Base-by-base conservation (phyloP, 805 yeast genomes). In the Metschnikowia aberdeeniae region DNA sequence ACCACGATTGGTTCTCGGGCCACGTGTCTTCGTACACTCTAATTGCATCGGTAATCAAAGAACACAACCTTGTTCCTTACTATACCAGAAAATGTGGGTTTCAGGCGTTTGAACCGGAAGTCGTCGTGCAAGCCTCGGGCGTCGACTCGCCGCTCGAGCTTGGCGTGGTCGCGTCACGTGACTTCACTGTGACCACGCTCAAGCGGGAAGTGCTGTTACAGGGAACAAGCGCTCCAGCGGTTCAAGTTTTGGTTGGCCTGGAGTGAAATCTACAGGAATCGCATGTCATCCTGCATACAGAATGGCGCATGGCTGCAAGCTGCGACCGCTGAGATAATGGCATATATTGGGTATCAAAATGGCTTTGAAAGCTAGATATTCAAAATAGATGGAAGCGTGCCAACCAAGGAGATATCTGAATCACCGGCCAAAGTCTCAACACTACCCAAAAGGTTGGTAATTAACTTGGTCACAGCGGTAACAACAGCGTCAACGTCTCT, bases 31-130 rank as follows among this genome's bases (percentile, higher is more conserved):
- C 49, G 10, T 42, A 73, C 14, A 51, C 63, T 5, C 20, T 68
- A 6, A 56, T 58, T 46, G 76, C 76, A 1, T 66, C 65, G 27
- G 78, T 73, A 19, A 72, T 81, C 20, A 64, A 63, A 11, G 78
- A 77, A 44, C 86, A 81, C 59, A 53, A 68, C 5, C 58, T 81
- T 38, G 73, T 66, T 2, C 64, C 58, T 2, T 79, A 71, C 57
- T 81, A 81, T 51, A 55, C 58, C 4, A 46, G 56, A 1, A 61
- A 62, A 20, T 68, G 76, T 44, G 71, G 73, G 0, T 81, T 74
- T 46, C 39, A 10, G 1, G 56, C 52, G 27, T 52, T 63, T 0
- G 55, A 58, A 11, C 51, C 58, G 4, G 67, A 56, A 13, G 32
- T 42, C 6, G 28, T 38, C 22, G 41, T 56, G 6, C 22, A 38